These are phyloP conservation scores for Salix viminalis DNA, from an alignment of 345 rosid genomes.

Conservation along the genomic window DNA sequence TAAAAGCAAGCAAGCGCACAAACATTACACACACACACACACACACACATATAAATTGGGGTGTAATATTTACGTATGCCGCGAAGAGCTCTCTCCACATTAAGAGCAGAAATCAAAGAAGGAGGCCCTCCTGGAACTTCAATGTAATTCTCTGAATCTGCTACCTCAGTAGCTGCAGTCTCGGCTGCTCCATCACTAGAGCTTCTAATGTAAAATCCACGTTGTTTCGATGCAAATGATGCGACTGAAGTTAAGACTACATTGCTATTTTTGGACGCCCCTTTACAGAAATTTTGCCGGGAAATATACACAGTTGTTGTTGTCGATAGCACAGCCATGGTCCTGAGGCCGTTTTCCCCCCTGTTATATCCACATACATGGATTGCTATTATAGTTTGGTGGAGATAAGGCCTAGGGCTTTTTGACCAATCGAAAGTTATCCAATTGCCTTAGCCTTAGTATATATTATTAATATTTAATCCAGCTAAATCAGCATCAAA, in stretches of 20 bases:
- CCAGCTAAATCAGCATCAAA: accelerated
- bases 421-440: slow-evolving; percentile 17
- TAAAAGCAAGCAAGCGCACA: neutral
- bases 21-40: too few relatives aligned
- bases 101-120: slow-evolving; percentile 67
- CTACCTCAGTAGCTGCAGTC: slow-evolving; percentile 18
- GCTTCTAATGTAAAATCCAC: slow-evolving; percentile 17
- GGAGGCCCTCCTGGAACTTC: slow-evolving; percentile 51
- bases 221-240: slow-evolving; percentile 14
- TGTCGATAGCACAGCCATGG: slow-evolving; percentile 35
- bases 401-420: neutral
- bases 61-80: slow-evolving; percentile 53
- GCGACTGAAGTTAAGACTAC: slow-evolving; percentile 1
- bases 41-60: too few relatives aligned
- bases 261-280: slow-evolving; percentile 1
- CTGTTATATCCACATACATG: neutral
- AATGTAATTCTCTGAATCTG: slow-evolving; percentile 46
- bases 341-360: too few relatives aligned
- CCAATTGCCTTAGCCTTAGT: neutral
- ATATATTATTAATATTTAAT: too few relatives aligned
- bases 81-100: slow-evolving; percentile 79
- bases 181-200: slow-evolving; percentile 39
- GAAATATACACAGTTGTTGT: slow-evolving; percentile 20
- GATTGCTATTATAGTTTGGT: neutral
- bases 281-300: neutral